Evolutionary conservation across 2,329 filamentous ascomycete species (phyloP).

Genomic region (Phialophora expanda): DNA sequence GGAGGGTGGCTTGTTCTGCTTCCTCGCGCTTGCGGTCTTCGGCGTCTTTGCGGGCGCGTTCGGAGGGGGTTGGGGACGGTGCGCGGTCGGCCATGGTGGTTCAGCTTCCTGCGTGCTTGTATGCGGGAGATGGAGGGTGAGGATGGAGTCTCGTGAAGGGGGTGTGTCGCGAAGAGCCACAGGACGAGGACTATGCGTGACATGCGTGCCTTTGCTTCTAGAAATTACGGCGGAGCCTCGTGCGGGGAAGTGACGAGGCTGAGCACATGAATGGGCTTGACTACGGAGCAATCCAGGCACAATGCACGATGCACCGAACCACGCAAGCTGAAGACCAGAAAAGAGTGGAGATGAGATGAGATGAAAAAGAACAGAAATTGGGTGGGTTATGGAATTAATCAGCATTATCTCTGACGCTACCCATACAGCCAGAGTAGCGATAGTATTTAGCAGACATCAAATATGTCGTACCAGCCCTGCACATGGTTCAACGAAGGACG

Average conservation of each 20-base stretch:
- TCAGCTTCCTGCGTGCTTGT: background rate
- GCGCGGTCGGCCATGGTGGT: slow-evolving; percentile 27
- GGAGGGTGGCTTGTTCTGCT: slow-evolving; percentile 85
- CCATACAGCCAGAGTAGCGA: slow-evolving; percentile 24
- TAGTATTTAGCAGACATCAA: slow-evolving; percentile 13
- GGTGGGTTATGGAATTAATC: slow-evolving; percentile 1
- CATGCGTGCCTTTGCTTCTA: background rate
- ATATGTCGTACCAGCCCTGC: background rate
- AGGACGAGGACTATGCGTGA: background rate
- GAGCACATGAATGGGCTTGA: background rate
- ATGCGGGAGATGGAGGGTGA: background rate
- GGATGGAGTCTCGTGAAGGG: background rate
- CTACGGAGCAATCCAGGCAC: background rate
- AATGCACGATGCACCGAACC: background rate
- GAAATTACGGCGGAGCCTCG: slow-evolving; percentile 1
- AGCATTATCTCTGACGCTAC: slow-evolving; percentile 23
- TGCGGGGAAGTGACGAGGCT: slow-evolving; percentile 12
- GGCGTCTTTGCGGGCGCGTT: slow-evolving; percentile 61
- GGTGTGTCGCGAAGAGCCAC: background rate
- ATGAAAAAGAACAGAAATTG: background rate
- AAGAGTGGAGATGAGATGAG: background rate
- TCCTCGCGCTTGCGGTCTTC: slow-evolving; percentile 72
- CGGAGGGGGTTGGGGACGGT: slow-evolving; percentile 57
- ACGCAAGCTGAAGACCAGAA: background rate
- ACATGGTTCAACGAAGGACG: slow-evolving; percentile 4